Conservation (phyloP, 345 rosid species). For the Carallia pectinifolia region DNA sequence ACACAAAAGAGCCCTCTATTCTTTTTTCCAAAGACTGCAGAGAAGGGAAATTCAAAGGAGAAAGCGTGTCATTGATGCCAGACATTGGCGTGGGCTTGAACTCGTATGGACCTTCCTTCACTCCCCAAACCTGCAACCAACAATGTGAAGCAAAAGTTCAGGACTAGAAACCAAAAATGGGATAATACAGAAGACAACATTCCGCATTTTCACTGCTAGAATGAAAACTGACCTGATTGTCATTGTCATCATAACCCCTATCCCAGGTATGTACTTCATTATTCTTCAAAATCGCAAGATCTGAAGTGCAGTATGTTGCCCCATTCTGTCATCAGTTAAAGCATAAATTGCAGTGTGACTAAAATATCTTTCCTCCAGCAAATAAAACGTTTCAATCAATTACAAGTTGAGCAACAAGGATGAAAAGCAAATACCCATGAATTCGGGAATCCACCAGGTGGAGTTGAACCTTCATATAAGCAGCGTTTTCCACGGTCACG, state of each 20-base stretch:
- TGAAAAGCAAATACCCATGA: constrained; percentile 58
- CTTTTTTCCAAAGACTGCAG: constrained; percentile 55
- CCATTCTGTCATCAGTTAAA: constrained; percentile 47
- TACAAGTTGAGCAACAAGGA: not conserved
- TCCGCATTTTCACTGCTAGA: not conserved
- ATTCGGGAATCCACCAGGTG: constrained; percentile 80
- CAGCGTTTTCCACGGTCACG: constrained; percentile 84
- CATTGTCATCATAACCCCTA: constrained; percentile 73
- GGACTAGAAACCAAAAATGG: not conserved
- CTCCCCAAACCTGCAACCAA: constrained; percentile 79
- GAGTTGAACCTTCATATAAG: constrained; percentile 77
- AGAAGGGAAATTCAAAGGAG: constrained; percentile 53
- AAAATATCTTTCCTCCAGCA: too few relatives aligned
- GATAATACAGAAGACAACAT: not conserved
- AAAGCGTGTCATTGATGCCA: constrained; percentile 45
- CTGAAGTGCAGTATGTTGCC: constrained; percentile 75
- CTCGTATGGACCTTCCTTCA: constrained; percentile 69
- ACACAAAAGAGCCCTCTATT: constrained; percentile 76
- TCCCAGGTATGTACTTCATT: constrained; percentile 90
- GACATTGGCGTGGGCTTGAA: constrained; percentile 74
- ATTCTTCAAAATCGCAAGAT: constrained; percentile 74
- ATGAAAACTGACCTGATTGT: constrained; percentile 58
- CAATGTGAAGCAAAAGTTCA: not conserved
- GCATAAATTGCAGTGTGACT: not conserved
- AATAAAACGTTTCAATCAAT: too few relatives aligned